phyloP scores from a whole-genome alignment of 495 filamentous ascomycete genomes.

The Mycothermus thermophilus region DNA sequence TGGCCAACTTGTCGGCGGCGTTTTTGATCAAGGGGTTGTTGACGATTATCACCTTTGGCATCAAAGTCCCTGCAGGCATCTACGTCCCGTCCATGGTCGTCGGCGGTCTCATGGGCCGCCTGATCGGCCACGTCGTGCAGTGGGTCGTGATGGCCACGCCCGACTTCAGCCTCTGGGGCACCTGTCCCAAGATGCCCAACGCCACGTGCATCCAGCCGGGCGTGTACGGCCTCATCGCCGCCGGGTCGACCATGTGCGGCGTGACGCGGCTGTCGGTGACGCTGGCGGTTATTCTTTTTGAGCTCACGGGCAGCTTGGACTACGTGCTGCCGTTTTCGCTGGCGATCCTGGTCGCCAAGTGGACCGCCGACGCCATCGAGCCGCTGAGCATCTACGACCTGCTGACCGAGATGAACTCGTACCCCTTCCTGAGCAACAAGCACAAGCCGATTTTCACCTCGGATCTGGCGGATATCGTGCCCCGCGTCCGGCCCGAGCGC shows the following conservation, averaged over 20 bases:
- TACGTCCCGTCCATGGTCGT: slow-evolving; percentile 99
- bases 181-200: slow-evolving; percentile 52
- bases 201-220: slow-evolving; percentile 85
- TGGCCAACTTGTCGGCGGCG: slow-evolving; percentile 56
- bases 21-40: slow-evolving; percentile 83
- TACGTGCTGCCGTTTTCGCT: slow-evolving; percentile 93
- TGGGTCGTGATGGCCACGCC: slow-evolving; percentile 66
- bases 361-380: slow-evolving; percentile 93
- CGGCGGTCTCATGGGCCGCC: slow-evolving; percentile 80
- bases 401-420: slow-evolving; percentile 91
- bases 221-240: slow-evolving; percentile 88
- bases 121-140: slow-evolving; percentile 77
- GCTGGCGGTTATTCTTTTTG: slow-evolving; percentile 87
- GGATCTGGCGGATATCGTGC: slow-evolving; percentile 73
- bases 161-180: slow-evolving; percentile 53
- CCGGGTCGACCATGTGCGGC: slow-evolving; percentile 95
- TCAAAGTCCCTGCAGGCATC: slow-evolving; percentile 91
- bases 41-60: slow-evolving; percentile 80
- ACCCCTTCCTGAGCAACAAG: slow-evolving; percentile 92
- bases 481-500: slow-evolving; percentile 54
- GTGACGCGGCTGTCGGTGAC: slow-evolving; percentile 91
- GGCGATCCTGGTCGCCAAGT: slow-evolving; percentile 85
- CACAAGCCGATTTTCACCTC: slow-evolving; percentile 76
- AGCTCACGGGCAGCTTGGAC: slow-evolving; percentile 84
- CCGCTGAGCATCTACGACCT: slow-evolving; percentile 92